Evolutionary conservation across 1,139 yeast species (phyloP).

Genomic region (Geotrichum citri-aurantii): DNA sequence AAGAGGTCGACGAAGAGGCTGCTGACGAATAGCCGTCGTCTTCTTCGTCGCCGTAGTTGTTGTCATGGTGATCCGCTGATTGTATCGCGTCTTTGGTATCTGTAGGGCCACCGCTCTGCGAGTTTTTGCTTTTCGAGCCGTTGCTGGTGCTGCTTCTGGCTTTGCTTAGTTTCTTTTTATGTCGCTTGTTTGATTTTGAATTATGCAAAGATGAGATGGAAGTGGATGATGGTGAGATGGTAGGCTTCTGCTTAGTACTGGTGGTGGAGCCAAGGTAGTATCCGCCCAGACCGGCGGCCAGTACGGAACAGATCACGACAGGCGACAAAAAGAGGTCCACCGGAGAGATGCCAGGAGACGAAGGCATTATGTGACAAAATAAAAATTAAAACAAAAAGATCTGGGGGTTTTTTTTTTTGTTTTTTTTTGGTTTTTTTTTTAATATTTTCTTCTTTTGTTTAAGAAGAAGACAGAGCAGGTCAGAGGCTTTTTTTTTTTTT

Average conservation of each 20-base stretch:
- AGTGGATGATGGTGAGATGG: neutral
- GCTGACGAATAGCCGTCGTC: conserved; percentile 17
- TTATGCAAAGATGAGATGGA: neutral
- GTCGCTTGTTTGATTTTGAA: conserved; percentile 2
- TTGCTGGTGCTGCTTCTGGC: neutral
- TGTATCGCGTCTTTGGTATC: conserved; percentile 8
- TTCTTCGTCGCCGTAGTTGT: conserved; percentile 20
- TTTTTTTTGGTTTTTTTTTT: too few relatives aligned
- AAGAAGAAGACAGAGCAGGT: neutral
- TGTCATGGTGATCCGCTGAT: conserved; percentile 1
- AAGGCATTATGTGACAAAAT: neutral
- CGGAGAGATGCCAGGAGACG: conserved; percentile 13
- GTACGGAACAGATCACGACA: conserved; percentile 15
- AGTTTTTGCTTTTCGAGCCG: neutral
- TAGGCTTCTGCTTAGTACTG: neutral
- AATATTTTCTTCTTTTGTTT: too few relatives aligned
- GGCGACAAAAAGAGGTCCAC: conserved; percentile 16
- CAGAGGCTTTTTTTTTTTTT: neutral
- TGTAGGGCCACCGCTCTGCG: conserved; percentile 7
- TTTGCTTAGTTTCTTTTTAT: neutral
- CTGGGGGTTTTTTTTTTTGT: too few relatives aligned
- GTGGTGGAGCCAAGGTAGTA: conserved; percentile 21
- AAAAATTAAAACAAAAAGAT: neutral
- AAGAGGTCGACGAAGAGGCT: neutral
- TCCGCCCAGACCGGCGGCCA: conserved; percentile 23